A percentile compares a stretch with the other conserved stretches of the same genome.
Evolutionary conservation across 768 basidiomycete species (phyloP).

Genomic region (Fomitopsis serialis): DNA sequence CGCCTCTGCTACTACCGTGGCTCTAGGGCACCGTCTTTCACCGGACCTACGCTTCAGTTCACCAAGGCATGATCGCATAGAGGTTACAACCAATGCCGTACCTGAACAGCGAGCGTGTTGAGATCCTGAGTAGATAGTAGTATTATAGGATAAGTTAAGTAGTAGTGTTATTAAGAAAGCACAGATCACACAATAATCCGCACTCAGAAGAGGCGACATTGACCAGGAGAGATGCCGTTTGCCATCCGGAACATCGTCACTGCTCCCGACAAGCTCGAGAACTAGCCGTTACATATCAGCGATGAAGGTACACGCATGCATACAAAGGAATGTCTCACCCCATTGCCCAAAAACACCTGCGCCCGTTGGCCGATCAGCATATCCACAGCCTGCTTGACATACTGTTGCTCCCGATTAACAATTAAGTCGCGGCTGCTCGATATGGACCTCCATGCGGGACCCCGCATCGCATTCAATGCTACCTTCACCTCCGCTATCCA

Average conservation of each 20-base stretch:
- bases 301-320: background rate
- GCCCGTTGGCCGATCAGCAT: conserved; percentile 64
- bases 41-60: too few species aligned
- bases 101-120: too few species aligned
- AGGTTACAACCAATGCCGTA: too few species aligned
- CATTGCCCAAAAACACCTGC: conserved; percentile 66
- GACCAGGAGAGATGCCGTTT: conserved; percentile 27
- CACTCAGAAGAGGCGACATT: conserved; percentile 33
- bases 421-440: conserved; percentile 51
- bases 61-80: too few species aligned
- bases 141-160: too few species aligned
- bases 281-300: conserved; percentile 22
- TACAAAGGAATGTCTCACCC: conserved; percentile 38
- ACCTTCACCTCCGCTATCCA: conserved; percentile 45
- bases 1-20: too few species aligned
- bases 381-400: conserved; percentile 55
- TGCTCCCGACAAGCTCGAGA: conserved; percentile 44
- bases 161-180: too few species aligned
- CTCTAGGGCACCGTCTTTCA: too few species aligned
- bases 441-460: conserved; percentile 46
- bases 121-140: too few species aligned
- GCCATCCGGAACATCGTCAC: conserved; percentile 39
- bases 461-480: conserved; percentile 31
- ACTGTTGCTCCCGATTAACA: conserved; percentile 49
- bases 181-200: background rate